These are phyloP conservation scores for Wakefieldia striispora DNA, from an alignment of 768 basidiomycete species.

Conservation along the genomic window DNA sequence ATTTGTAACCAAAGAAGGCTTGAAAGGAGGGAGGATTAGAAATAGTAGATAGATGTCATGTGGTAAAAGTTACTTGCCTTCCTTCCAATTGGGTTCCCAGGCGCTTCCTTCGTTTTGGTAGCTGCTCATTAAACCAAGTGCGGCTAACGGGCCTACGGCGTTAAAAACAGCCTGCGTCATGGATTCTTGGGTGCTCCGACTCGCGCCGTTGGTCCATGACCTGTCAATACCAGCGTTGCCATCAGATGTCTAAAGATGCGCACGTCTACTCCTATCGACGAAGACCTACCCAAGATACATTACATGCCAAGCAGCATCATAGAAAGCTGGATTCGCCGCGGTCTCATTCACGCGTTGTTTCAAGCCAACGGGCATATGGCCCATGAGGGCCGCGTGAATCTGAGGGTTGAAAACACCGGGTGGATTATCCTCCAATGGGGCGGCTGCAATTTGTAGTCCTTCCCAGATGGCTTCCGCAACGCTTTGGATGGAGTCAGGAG, in stretches of 20 bases:
- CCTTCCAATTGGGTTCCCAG: slow-evolving; percentile 22
- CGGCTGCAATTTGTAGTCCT: slow-evolving; percentile 13
- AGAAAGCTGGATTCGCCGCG: slow-evolving; percentile 17
- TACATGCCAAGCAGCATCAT: slow-evolving; percentile 14
- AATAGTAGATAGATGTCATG: no score
- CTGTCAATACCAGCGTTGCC: not conserved
- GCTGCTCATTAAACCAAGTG: slow-evolving; percentile 17
- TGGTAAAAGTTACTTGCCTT: not conserved
- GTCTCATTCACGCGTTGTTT: slow-evolving; percentile 5
- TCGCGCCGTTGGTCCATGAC: slow-evolving; percentile 12
- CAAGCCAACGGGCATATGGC: slow-evolving; percentile 7
- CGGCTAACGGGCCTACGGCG: slow-evolving; percentile 11
- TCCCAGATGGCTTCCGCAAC: slow-evolving; percentile 19
- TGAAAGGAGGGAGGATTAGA: no score
- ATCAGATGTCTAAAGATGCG: no score
- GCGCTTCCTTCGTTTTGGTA: slow-evolving; percentile 24
- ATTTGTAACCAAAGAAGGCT: slow-evolving; percentile 25
- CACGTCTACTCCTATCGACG: no score
- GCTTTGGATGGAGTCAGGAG: slow-evolving; percentile 5
- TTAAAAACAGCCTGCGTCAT: slow-evolving; percentile 6
- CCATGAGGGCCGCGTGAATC: not conserved
- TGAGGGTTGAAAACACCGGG: not conserved
- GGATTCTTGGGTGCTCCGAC: not conserved
- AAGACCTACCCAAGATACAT: slow-evolving; percentile 11
- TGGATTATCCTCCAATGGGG: not conserved